Percentiles rank a stretch among this genome's conserved stretches.
Conservation (phyloP, 768 basidiomycete genomes). For the Boletus rubroflammeus region DNA sequence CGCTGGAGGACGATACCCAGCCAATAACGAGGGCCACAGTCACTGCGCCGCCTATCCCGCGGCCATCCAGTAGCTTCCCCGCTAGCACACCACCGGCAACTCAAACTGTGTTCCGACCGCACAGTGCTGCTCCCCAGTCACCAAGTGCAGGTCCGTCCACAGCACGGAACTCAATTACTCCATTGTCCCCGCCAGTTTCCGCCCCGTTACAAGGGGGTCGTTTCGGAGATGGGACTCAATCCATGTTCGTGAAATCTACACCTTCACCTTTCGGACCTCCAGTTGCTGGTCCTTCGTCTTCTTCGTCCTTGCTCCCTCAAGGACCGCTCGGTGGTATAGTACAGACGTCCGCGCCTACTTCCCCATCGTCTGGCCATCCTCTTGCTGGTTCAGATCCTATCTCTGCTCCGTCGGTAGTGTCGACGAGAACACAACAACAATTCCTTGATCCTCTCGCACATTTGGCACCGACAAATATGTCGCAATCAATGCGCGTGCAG, state of each 20-base stretch:
- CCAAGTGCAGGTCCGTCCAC: constrained; percentile 56
- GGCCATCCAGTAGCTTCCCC: constrained; percentile 19
- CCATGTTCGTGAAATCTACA: constrained; percentile 66
- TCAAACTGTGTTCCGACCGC: constrained; percentile 27
- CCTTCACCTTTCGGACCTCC: constrained; percentile 37
- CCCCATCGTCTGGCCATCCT: constrained; percentile 12
- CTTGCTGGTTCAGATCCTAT: constrained; percentile 18
- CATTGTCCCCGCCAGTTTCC: constrained; percentile 31
- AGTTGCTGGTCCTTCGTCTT: constrained; percentile 35
- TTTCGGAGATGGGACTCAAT: constrained; percentile 72
- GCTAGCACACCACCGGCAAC: constrained; percentile 13
- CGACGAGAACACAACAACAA: constrained; percentile 27
- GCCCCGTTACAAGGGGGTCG: constrained; percentile 61
- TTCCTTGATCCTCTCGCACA: constrained; percentile 63
- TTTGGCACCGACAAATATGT: constrained; percentile 59
- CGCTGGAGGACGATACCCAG: constrained; percentile 57
- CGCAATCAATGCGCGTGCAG: constrained; percentile 68
- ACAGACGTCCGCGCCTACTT: constrained; percentile 6
- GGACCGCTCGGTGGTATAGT: constrained; percentile 13
- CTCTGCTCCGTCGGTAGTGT: constrained; percentile 3
- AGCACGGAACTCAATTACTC: constrained; percentile 12
- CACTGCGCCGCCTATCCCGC: constrained; percentile 24
- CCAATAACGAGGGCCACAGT: constrained; percentile 20
- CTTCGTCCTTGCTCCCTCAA: constrained; percentile 30
- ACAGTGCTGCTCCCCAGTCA: constrained; percentile 41